phyloP scores from a whole-genome alignment of 768 basidiomycete genomes.

The Lentinula sp. region DNA sequence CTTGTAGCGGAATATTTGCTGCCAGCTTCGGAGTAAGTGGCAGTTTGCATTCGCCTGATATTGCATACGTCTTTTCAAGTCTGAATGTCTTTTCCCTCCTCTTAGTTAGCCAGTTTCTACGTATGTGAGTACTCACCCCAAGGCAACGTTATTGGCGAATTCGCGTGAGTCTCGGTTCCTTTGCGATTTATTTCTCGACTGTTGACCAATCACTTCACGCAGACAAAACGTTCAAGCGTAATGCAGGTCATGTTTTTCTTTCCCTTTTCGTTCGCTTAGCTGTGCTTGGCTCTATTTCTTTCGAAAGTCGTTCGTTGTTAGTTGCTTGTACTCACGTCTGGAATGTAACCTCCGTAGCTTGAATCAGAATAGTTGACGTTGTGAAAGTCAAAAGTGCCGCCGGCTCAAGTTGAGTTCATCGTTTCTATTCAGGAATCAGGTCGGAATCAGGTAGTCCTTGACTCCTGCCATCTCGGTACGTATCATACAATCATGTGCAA shows the following conservation, averaged over 20 bases:
- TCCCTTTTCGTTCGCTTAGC: not conserved
- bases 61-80: not conserved
- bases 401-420: too few relatives aligned
- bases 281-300: not conserved
- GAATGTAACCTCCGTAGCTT: slow-evolving; percentile 1
- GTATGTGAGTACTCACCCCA: slow-evolving; percentile 66
- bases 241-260: slow-evolving; percentile 11
- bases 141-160: slow-evolving; percentile 61
- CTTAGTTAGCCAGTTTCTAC: slow-evolving; percentile 48
- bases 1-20: slow-evolving; percentile 54
- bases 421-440: too few relatives aligned
- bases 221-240: slow-evolving; percentile 43
- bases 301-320: not conserved
- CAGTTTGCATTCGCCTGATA: not conserved
- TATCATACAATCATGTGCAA: too few relatives aligned
- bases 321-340: not conserved
- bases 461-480: too few relatives aligned
- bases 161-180: slow-evolving; percentile 38
- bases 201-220: not conserved
- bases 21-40: slow-evolving; percentile 46
- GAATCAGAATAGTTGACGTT: not conserved
- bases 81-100: slow-evolving; percentile 3
- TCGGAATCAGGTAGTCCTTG: too few relatives aligned
- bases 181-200: not conserved
- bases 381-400: not conserved